These are phyloP conservation scores for Didymella pinodella DNA, from an alignment of 2,329 filamentous ascomycete species.

Conservation along the genomic window DNA sequence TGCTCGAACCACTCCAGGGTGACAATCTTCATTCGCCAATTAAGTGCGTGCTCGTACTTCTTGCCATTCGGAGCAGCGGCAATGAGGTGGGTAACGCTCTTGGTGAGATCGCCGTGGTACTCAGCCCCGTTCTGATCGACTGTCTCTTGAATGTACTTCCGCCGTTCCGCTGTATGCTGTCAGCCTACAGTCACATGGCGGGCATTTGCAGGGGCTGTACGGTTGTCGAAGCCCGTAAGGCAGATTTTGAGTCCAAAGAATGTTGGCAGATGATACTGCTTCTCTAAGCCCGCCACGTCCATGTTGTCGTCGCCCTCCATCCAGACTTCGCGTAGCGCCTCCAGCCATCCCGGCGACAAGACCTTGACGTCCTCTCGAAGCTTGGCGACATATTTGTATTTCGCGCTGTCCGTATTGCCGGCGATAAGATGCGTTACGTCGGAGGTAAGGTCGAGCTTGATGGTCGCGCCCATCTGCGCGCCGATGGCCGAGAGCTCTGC, in stretches of 20 bases:
- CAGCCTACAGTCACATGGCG: constrained; percentile 28
- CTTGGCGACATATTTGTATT: constrained; percentile 94
- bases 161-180: constrained; percentile 63
- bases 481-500: constrained; percentile 69
- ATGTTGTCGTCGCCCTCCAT: constrained; percentile 78
- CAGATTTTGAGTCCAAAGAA: constrained; percentile 71
- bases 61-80: constrained; percentile 80
- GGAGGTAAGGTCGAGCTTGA: constrained; percentile 92
- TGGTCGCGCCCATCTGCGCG: constrained; percentile 81
- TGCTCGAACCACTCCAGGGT: constrained; percentile 85
- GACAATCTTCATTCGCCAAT: constrained; percentile 82
- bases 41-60: constrained; percentile 87
- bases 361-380: constrained; percentile 86
- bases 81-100: constrained; percentile 85
- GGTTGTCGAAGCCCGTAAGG: constrained; percentile 74
- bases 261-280: constrained; percentile 68
- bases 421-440: constrained; percentile 95
- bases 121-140: constrained; percentile 76
- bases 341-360: constrained; percentile 83
- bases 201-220: constrained; percentile 47
- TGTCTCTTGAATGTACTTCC: constrained; percentile 73
- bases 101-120: constrained; percentile 88
- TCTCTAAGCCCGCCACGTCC: constrained; percentile 74
- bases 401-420: constrained; percentile 86
- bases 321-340: constrained; percentile 81